Evolutionary conservation across 2,329 filamentous ascomycete genomes (phyloP).

Genomic region (Aureobasidium sp.): DNA sequence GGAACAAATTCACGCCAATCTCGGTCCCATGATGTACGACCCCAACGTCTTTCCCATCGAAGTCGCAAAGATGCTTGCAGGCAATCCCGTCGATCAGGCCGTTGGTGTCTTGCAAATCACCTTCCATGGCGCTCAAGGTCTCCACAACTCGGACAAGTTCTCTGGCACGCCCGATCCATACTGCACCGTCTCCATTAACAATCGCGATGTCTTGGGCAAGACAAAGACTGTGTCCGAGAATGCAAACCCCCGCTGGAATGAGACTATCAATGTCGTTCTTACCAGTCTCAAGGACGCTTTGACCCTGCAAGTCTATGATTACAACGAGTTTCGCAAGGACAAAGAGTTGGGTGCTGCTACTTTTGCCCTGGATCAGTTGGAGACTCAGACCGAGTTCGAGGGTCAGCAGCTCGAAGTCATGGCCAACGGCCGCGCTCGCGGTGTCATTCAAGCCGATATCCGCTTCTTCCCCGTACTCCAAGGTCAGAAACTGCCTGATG

Average conservation of each 20-base stretch:
- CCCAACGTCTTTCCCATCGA: conserved; percentile 99
- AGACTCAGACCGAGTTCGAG: conserved; percentile 80
- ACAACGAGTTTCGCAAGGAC: conserved; percentile 96
- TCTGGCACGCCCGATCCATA: conserved; percentile 94
- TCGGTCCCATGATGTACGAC: conserved; percentile 98
- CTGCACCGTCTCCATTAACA: conserved; percentile 84
- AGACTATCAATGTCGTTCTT: conserved; percentile 96
- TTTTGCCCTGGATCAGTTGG: conserved; percentile 85
- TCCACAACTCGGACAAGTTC: conserved; percentile 97
- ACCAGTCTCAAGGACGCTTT: conserved; percentile 91
- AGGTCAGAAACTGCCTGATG: conserved; percentile 75
- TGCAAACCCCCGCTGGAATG: conserved; percentile 91
- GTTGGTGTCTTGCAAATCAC: conserved; percentile 95
- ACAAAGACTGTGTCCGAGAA: conserved; percentile 92
- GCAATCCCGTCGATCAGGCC: conserved; percentile 93
- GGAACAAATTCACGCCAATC: no score
- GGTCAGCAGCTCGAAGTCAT: conserved; percentile 88
- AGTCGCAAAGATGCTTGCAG: conserved; percentile 97
- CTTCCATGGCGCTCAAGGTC: conserved; percentile 87
- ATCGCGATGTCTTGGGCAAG: conserved; percentile 80
- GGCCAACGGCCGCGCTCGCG: conserved; percentile 84
- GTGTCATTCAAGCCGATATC: conserved; percentile 82
- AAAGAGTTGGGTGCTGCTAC: conserved; percentile 92
- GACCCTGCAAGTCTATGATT: conserved; percentile 89
- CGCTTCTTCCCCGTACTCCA: conserved; percentile 96